Base-by-base conservation (phyloP, 108 stramenopile genomes). In the Craspedostauros australis region DNA sequence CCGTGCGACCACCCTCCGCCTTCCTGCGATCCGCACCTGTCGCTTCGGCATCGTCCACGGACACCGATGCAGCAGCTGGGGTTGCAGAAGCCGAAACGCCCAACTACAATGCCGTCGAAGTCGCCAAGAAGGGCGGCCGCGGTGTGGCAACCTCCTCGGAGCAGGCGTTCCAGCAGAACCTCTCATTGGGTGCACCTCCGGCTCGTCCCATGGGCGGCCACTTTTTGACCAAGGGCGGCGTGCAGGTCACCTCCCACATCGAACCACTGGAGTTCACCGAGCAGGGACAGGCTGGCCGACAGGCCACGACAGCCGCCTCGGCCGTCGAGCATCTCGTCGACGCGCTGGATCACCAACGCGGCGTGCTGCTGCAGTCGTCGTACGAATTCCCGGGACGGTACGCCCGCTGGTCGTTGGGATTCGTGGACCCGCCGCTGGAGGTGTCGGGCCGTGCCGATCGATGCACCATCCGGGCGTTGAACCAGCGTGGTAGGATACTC, bases 311-410 rank as follows among this genome's bases (percentile, higher is more conserved):
- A 19, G 66, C 72, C 6, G 63, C 51, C 8, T 54, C 59, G 33
- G 82, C 80, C 26, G 91, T 98, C 60, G 94, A 94, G 45, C 70
- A 75, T 11, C 67, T 98, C 60, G 65, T 96, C 43, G 73, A 93
- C 39, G 75, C 77, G 36, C 66, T 98, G 45, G 94, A 98, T 79
- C 32, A 66, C 54, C 64, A 75, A 20, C 70, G 72, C 59, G 96
- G 96, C 23, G 94, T 83, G 3, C 52, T 98, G 43, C 68, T 98
- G 46, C 73, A 83, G 18, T 84, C 80, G 25, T 79, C 83, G 18
- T 98, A 96, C 66, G 96, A 98, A 58, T 98, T 95, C 65, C 96
- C 96, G 3, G 96, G 96, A 51, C 77, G 96, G 58, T 91, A 91
- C 62, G 87, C 91, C 32, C 85, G 87, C 46, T 93, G 91, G 91